These are phyloP conservation scores for Castanea crenata DNA, from an alignment of 306 rosid genomes.

Conservation along the genomic window DNA sequence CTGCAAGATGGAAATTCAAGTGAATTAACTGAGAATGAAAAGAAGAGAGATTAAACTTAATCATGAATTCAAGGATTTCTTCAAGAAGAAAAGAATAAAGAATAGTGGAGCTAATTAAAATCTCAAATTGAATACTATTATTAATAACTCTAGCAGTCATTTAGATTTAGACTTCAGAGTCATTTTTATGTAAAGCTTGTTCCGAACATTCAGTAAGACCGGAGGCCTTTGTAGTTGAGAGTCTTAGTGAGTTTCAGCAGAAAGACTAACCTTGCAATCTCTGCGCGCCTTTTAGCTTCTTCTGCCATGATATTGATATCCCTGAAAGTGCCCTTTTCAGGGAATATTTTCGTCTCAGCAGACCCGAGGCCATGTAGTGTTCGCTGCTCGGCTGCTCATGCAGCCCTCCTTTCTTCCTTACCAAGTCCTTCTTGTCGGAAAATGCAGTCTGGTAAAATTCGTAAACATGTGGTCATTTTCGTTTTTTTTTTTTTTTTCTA, in stretches of 20 bases:
- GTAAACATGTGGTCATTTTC: slow-evolving; percentile 7
- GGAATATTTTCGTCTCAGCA: slow-evolving; percentile 27
- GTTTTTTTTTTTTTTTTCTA: neutral
- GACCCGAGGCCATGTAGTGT: slow-evolving; percentile 65
- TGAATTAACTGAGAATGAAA: neutral
- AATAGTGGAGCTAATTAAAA: neutral
- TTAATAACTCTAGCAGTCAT: too few relatives aligned
- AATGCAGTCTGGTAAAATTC: slow-evolving; percentile 67
- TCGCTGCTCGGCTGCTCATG: slow-evolving; percentile 74
- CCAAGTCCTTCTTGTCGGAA: slow-evolving; percentile 61
- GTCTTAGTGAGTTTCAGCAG: neutral
- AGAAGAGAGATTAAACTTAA: neutral
- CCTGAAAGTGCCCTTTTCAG: slow-evolving; percentile 53
- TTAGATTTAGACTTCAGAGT: too few relatives aligned
- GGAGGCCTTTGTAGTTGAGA: neutral
- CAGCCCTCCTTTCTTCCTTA: slow-evolving; percentile 67
- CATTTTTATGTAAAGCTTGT: too few relatives aligned
- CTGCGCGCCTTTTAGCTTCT: slow-evolving; percentile 76
- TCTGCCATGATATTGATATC: slow-evolving; percentile 68
- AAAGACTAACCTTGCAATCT: slow-evolving; percentile 61
- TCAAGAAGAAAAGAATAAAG: too few relatives aligned
- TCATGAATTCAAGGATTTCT: too few relatives aligned
- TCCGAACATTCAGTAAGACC: too few relatives aligned
- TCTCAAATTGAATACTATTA: too few relatives aligned
- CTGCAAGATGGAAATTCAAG: slow-evolving; percentile 31